Evolutionary conservation across 495 filamentous ascomycete species (phyloP), one percentile per base, ranked within the genome.

Genomic region (Xanthoparmelia taractica): DNA sequence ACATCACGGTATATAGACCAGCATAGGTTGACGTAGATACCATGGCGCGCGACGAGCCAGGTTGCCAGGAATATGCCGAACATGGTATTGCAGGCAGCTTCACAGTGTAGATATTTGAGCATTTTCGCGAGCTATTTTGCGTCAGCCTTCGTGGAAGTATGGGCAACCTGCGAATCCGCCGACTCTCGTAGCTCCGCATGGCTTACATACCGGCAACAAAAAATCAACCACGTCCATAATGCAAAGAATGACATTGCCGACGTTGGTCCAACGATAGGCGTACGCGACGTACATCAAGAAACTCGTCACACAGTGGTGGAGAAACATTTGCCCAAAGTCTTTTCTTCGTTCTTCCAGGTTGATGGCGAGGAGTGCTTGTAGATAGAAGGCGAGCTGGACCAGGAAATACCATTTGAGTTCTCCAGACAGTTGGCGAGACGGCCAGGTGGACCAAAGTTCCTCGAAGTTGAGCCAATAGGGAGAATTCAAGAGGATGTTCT

Each of bases 181-280:
- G 25, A 13, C 5, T 20, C 8, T 41, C 17, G 4, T 12, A 34
- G 20, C 20, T 8, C 20, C 27, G 4, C 11, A 29, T 25, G 33
- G 37, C 60, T 59, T 31, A 18, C 90, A 72, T 77, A 97, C 92
- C 36, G 93, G 88, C 52, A 98, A 77, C 50, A 96, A 76, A 60
- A 95, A 78, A 70, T 98, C 94, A 11, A 96, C 90, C 47, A 96
- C 80, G 69, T 98, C 94, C 94, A 97, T 97, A 63, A 94, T 76
- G 47, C 88, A 88, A 65, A 98, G 77, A 65, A 97, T 91, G 55
- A 96, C 82, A 69, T 92, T 94, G 57, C 91, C 92, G 38, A 96
- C 91, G 57, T 87, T 86, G 33, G 87, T 92, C 69, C 91, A 85
- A 68, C 88, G 85, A 69, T 92, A 95, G 65, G 85, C 81, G 70